Conservation (phyloP, 23 red algal species). For the Chondrus crispus region DNA sequence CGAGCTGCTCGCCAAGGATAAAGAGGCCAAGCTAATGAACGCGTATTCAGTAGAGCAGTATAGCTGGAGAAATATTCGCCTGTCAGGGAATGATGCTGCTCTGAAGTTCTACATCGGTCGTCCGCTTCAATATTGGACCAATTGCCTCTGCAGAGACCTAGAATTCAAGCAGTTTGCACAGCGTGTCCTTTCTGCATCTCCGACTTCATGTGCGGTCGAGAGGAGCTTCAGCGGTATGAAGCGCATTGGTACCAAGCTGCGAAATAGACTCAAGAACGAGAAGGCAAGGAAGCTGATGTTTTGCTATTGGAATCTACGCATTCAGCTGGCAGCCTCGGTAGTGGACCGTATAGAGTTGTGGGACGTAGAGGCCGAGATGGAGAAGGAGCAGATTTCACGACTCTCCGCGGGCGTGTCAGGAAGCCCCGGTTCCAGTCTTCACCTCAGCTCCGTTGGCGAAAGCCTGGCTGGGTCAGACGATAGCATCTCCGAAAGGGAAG, state of each 20-base stretch:
- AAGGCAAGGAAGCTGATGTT: slow-evolving; percentile 7
- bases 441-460: neutral
- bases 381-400: neutral
- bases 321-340: neutral
- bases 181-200: neutral
- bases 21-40: neutral
- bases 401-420: neutral
- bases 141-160: neutral
- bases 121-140: neutral
- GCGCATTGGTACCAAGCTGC: neutral
- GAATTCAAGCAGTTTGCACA: neutral
- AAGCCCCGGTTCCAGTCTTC: neutral
- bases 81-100: neutral
- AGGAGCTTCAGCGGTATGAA: slow-evolving; percentile 8
- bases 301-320: neutral
- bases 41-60: neutral
- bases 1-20: neutral
- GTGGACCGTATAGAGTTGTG: neutral
- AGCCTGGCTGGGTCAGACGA: neutral
- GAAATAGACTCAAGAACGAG: neutral
- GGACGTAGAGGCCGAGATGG: neutral
- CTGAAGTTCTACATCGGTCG: neutral
- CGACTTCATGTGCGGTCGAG: neutral
- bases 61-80: neutral
- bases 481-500: neutral